A percentile compares a stretch with the other conserved stretches of the same genome.
Conservation (phyloP, 306 rosid species). For the Lablab purpureus region DNA sequence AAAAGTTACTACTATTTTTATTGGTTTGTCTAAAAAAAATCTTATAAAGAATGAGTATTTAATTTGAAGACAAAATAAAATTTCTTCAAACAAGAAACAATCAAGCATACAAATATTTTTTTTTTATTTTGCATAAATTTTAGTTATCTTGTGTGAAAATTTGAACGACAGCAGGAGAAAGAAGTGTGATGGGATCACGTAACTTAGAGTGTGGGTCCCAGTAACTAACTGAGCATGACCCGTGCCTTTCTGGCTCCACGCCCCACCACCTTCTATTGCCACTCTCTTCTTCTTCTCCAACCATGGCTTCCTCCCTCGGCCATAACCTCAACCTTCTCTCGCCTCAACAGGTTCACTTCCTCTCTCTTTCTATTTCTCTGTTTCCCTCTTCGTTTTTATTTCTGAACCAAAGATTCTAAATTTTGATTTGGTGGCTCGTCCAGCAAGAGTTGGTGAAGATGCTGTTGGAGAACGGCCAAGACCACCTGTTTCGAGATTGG, state of each 20-base stretch:
- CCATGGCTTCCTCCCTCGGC: constrained; percentile 63
- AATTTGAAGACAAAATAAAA: no score
- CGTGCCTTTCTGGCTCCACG: neutral
- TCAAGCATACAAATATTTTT: neutral
- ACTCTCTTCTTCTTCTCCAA: neutral
- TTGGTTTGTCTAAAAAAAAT: no score
- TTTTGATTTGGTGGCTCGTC: constrained; percentile 34
- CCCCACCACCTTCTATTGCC: neutral
- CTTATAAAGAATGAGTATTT: no score
- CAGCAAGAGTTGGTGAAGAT: constrained; percentile 74
- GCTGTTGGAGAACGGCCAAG: constrained; percentile 70
- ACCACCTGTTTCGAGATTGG: constrained; percentile 82
- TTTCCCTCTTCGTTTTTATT: neutral
- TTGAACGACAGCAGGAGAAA: neutral
- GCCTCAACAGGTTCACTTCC: constrained; percentile 58
- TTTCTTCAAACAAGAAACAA: no score
- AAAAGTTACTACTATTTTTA: no score
- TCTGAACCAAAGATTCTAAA: neutral
- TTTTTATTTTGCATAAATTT: neutral
- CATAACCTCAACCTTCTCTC: constrained; percentile 61
- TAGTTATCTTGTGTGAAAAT: neutral
- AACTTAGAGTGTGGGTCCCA: constrained; percentile 16
- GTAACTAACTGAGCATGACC: constrained; percentile 32
- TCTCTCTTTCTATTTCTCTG: neutral
- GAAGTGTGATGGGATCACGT: no score